phyloP scores from a whole-genome alignment of 2,329 filamentous ascomycete species.

The Aspergillus ruber region DNA sequence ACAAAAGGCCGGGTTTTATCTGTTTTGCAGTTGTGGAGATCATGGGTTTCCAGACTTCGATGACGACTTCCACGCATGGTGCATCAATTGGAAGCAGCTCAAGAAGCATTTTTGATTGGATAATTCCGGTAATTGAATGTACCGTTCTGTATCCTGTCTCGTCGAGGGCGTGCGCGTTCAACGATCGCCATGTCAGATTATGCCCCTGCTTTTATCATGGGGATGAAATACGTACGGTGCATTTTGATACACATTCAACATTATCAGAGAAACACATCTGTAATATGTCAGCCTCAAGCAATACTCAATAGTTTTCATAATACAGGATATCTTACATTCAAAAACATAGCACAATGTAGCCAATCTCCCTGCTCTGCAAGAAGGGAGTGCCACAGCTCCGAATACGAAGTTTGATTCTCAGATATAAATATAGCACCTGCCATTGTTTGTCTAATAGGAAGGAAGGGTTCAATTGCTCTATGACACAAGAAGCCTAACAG shows the following conservation, averaged over 20 bases:
- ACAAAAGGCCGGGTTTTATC: conserved; percentile 11
- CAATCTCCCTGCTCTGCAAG: conserved; percentile 11
- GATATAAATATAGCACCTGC: too few relatives aligned
- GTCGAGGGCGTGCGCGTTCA: background rate
- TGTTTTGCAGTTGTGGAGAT: conserved; percentile 10
- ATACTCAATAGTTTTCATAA: background rate
- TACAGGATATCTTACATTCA: background rate
- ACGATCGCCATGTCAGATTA: background rate
- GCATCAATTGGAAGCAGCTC: background rate
- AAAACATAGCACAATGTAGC: conserved; percentile 1
- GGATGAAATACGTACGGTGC: background rate
- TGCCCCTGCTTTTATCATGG: background rate
- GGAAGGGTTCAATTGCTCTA: too few relatives aligned
- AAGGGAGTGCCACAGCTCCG: conserved; percentile 7
- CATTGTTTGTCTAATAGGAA: too few relatives aligned
- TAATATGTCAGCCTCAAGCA: background rate
- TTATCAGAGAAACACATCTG: background rate
- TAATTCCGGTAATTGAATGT: background rate
- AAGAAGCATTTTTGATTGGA: background rate
- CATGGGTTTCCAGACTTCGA: conserved; percentile 13
- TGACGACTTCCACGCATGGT: conserved; percentile 10
- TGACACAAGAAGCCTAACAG: too few relatives aligned
- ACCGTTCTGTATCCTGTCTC: background rate
- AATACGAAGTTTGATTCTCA: conserved; percentile 1
- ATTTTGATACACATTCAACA: background rate